Evolutionary conservation across 345 rosid genomes (phyloP), one percentile per base, ranked within the genome.

Genomic region (Salix udensis): DNA sequence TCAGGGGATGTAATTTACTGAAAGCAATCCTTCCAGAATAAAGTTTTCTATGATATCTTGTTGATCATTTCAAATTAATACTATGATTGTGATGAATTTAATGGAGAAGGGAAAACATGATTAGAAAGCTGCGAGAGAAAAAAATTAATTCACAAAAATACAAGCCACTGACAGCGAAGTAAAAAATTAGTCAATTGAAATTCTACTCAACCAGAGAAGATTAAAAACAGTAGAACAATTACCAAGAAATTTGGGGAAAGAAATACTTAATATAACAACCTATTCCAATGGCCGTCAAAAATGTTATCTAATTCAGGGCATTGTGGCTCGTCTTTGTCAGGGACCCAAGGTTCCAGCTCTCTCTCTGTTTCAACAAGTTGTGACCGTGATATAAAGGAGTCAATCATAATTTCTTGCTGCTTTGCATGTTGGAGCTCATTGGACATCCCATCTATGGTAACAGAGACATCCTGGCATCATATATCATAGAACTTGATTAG

Each of bases 331-430:
- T 86, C 86, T 77, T 81, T 94, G 77, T 91, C 97, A 72, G 98
- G 97, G 64, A 90, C 83, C 99, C 99, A 94, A 28, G 83, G 97
- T 77, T 78, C 83, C 71, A 96, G 90, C 89, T 89, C 94, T 83
- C 94, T 96, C 84, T 74, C 94, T 73, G 52, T n/a, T 70, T 89
- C 97, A 78, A 67, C 83, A 74, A 73, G 86, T 65, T 77, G 82
- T 50, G 92, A 79, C 68, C 88, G 90, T 31, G 99, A 94, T 86
- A 96, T 92, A 34, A 24, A 80, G 65, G 99, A 91, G 79, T 96
- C 98, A 31, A 88, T 82, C 90, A 91, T 79, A 78, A 96, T 79
- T 72, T 95, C 98, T 80, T 71, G 82, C 42, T 78, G 88, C 76
- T 85, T 93, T 77, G 86, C 92, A 76, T 19, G 68, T 68, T 82